These are phyloP conservation scores for Prosopis cineraria DNA, from an alignment of 306 rosid genomes.

Conservation along the genomic window DNA sequence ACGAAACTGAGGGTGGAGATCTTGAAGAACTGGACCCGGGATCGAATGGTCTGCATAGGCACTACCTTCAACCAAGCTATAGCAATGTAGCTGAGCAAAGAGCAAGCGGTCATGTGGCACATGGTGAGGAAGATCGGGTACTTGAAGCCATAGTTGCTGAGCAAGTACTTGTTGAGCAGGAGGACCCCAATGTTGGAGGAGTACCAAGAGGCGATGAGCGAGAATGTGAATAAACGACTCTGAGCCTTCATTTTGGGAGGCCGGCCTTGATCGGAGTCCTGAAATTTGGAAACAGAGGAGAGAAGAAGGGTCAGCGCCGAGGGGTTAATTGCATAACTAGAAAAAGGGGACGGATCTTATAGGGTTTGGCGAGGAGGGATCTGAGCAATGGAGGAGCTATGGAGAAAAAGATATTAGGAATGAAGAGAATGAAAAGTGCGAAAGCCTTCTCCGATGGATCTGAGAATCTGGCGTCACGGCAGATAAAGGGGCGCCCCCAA, in stretches of 20 bases:
- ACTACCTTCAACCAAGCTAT: conserved; percentile 97
- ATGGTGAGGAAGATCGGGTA: conserved; percentile 98
- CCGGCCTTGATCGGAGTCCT: conserved; percentile 48
- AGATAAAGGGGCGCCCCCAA: not conserved
- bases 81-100: conserved; percentile 86
- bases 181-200: conserved; percentile 96
- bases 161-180: conserved; percentile 86
- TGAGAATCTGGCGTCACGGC: conserved; percentile 42
- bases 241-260: conserved; percentile 59
- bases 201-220: conserved; percentile 84
- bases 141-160: conserved; percentile 95
- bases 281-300: conserved; percentile 27
- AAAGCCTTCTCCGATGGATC: conserved; percentile 56
- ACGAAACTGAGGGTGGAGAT: conserved; percentile 81
- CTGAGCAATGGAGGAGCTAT: conserved; percentile 40
- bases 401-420: conserved; percentile 11
- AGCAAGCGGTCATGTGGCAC: conserved; percentile 99
- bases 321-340: conserved; percentile 14
- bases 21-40: conserved; percentile 86
- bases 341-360: conserved; percentile 47
- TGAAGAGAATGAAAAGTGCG: conserved; percentile 16
- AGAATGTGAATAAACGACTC: conserved; percentile 83
- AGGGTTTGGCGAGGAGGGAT: conserved; percentile 38
- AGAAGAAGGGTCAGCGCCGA: not conserved
- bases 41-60: conserved; percentile 92